Evolutionary conservation across 257 asterid species (phyloP).

Genomic region (Thymus quinquecostatus): DNA sequence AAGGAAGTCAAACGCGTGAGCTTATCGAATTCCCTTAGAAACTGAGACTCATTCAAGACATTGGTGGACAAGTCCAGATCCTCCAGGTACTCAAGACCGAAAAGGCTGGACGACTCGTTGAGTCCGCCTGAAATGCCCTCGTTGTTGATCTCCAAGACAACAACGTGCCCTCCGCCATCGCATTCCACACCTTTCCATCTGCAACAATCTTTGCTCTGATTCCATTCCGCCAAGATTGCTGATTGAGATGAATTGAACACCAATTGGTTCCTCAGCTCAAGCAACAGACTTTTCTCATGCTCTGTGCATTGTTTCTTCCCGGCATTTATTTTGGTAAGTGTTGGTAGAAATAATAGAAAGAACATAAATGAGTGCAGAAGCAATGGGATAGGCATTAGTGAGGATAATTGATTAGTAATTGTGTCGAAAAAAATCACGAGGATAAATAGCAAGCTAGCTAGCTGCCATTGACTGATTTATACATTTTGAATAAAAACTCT

Average conservation of each 20-base stretch:
- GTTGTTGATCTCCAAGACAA: slow-evolving; percentile 28
- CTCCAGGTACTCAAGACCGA: neutral
- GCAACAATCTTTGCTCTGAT: slow-evolving; percentile 12
- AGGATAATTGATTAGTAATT: too few relatives aligned
- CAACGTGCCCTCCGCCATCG: slow-evolving; percentile 35
- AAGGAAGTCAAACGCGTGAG: neutral
- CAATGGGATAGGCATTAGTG: too few relatives aligned
- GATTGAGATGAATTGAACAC: slow-evolving; percentile 22
- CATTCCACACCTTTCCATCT: slow-evolving; percentile 46
- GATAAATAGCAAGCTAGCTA: too few relatives aligned
- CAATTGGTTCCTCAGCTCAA: neutral
- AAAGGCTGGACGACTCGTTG: neutral
- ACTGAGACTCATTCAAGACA: neutral
- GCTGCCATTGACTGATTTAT: too few relatives aligned
- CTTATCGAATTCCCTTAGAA: neutral
- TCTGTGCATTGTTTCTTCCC: too few relatives aligned
- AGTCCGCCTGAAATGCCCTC: slow-evolving; percentile 8
- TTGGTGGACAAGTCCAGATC: neutral
- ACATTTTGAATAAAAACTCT: too few relatives aligned
- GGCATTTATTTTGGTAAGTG: too few relatives aligned
- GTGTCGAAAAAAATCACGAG: too few relatives aligned
- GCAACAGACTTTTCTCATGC: neutral
- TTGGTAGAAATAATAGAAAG: too few relatives aligned
- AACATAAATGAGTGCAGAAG: too few relatives aligned
- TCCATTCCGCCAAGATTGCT: slow-evolving; percentile 33